Conservation (phyloP, 2,329 filamentous ascomycete species). For the Coleophoma cylindrospora region DNA sequence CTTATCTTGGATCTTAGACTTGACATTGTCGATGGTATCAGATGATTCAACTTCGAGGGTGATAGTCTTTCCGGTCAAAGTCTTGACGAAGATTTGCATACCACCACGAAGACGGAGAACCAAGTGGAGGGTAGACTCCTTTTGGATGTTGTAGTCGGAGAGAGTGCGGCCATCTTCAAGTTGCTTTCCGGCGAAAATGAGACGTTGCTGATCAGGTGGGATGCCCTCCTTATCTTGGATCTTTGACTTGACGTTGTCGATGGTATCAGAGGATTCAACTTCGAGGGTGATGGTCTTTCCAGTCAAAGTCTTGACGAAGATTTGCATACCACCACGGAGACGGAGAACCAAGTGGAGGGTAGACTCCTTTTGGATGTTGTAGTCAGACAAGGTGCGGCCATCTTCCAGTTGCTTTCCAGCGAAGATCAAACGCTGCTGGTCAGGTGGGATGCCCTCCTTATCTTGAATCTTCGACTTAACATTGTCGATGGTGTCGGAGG, state of each 20-base stretch:
- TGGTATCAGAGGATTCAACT: constrained; percentile 84
- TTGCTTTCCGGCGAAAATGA: constrained; percentile 93
- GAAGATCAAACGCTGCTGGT: constrained; percentile 95
- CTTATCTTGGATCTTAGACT: constrained; percentile 68
- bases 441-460: constrained; percentile 94
- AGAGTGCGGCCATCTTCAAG: constrained; percentile 88
- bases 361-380: constrained; percentile 94
- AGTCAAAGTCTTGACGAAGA: constrained; percentile 81
- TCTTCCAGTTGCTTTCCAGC: constrained; percentile 96
- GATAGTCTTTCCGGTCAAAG: constrained; percentile 65
- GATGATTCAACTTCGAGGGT: constrained; percentile 64
- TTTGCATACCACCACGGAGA: constrained; percentile 86
- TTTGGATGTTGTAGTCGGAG: constrained; percentile 95
- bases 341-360: constrained; percentile 83
- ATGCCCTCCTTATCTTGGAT: constrained; percentile 94
- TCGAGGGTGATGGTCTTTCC: constrained; percentile 94
- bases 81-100: constrained; percentile 74
- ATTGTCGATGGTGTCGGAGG: constrained; percentile 88
- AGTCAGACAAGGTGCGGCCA: constrained; percentile 82
- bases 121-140: constrained; percentile 77
- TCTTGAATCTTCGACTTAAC: constrained; percentile 97
- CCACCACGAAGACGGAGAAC: constrained; percentile 79
- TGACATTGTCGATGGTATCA: constrained; percentile 68
- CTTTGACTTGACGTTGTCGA: constrained; percentile 92
- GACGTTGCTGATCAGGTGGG: constrained; percentile 87